Percentiles rank a stretch among this genome's conserved stretches.
phyloP scores from a whole-genome alignment of 257 asterid genomes.

The Solanum bulbocastanum region DNA sequence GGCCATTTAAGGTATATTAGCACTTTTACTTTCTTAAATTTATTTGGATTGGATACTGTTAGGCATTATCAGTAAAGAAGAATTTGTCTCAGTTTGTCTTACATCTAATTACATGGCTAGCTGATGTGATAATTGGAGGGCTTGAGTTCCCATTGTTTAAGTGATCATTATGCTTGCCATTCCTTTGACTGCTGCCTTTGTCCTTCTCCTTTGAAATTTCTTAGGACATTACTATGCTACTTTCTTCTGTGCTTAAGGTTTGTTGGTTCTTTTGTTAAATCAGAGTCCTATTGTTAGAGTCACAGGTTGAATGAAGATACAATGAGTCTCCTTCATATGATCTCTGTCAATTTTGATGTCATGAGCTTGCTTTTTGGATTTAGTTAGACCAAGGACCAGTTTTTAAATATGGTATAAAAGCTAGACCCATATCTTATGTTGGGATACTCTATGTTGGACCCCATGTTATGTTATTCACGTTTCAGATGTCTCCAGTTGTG shows the following conservation, averaged over 20 bases:
- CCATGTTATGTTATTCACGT: background rate
- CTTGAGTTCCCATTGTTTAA: background rate
- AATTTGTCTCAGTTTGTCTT: background rate
- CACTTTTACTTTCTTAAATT: conserved; percentile 11
- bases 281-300: background rate
- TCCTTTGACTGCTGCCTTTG: background rate
- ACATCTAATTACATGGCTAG: background rate
- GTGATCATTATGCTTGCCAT: background rate
- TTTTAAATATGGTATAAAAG: background rate
- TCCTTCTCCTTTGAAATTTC: background rate
- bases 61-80: background rate
- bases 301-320: background rate
- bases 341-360: background rate
- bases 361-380: background rate
- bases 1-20: conserved; percentile 86
- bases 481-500: background rate
- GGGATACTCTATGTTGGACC: background rate
- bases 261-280: background rate
- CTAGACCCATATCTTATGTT: background rate
- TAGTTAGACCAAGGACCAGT: background rate
- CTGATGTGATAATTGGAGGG: background rate
- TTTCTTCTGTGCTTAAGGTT: background rate
- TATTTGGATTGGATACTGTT: background rate
- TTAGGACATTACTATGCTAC: background rate
- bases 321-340: background rate